phyloP scores from a whole-genome alignment of 2,329 filamentous ascomycete genomes.

The Zalaria sp. region DNA sequence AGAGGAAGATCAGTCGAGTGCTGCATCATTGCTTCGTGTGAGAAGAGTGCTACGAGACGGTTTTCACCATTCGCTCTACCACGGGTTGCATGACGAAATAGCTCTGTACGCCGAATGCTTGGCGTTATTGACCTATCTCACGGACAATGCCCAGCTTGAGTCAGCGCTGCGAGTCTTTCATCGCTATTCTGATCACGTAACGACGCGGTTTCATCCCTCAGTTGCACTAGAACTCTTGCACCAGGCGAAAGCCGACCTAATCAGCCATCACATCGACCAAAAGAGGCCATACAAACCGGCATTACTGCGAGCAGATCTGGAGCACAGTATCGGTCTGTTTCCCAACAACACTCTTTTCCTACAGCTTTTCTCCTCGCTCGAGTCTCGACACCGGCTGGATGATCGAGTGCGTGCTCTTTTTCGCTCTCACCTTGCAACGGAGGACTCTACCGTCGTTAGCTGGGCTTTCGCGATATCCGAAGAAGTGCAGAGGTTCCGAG shows the following conservation, averaged over 20 bases:
- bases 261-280: constrained; percentile 50
- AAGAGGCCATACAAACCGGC: constrained; percentile 53
- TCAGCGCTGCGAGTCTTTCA: too few species aligned
- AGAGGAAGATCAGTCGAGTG: too few species aligned
- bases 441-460: constrained; percentile 26
- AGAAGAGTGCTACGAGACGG: constrained; percentile 29
- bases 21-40: neutral
- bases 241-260: constrained; percentile 51
- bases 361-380: constrained; percentile 57
- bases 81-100: constrained; percentile 34
- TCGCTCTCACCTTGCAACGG: constrained; percentile 20
- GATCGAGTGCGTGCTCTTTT: constrained; percentile 62
- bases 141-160: constrained; percentile 11
- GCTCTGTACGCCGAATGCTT: constrained; percentile 46
- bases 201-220: too few species aligned
- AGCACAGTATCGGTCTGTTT: constrained; percentile 47
- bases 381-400: constrained; percentile 56
- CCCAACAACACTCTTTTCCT: constrained; percentile 68
- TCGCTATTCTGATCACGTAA: too few species aligned
- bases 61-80: constrained; percentile 43
- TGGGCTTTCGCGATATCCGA: constrained; percentile 42
- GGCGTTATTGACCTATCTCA: constrained; percentile 54
- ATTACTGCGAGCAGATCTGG: constrained; percentile 48
- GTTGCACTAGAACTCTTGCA: constrained; percentile 43
- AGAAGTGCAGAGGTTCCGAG: constrained; percentile 34